A percentile compares a stretch with the other conserved stretches of the same genome.
Evolutionary conservation across 2,329 filamentous ascomycete species (phyloP).

Genomic region (Epichloe sibirici): DNA sequence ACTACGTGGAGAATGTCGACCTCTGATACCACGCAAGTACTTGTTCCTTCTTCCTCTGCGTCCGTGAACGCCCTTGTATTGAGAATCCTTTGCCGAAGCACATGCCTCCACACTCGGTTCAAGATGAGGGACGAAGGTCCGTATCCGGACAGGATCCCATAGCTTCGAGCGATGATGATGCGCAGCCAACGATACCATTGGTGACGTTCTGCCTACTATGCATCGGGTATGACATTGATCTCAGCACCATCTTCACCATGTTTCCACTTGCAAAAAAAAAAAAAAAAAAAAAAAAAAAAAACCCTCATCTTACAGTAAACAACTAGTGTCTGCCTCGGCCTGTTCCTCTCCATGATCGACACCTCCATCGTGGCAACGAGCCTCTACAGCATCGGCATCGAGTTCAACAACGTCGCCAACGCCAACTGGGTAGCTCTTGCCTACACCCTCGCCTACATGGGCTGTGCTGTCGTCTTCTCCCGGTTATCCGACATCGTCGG

Average conservation of each 20-base stretch:
- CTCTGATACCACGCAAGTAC: too few relatives aligned
- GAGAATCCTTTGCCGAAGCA: too few relatives aligned
- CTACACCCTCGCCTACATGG: constrained; percentile 44
- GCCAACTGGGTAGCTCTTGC: constrained; percentile 44
- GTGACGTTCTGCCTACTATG: not conserved
- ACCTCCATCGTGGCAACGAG: constrained; percentile 48
- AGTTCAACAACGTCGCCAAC: constrained; percentile 32
- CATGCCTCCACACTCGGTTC: too few relatives aligned
- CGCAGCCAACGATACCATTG: not conserved
- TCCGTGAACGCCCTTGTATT: too few relatives aligned
- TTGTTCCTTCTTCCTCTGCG: too few relatives aligned
- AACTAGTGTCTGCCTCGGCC: constrained; percentile 34
- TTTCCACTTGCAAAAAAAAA: too few relatives aligned
- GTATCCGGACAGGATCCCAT: not conserved
- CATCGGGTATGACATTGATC: not conserved
- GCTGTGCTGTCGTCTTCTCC: constrained; percentile 44
- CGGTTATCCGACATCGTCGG: constrained; percentile 42
- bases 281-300: not conserved
- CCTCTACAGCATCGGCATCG: constrained; percentile 39
- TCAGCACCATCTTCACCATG: not conserved
- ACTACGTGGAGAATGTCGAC: too few relatives aligned
- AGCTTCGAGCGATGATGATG: not conserved
- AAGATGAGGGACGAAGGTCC: not conserved
- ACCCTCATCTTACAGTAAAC: not conserved
- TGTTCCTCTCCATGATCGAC: constrained; percentile 48